Base-by-base conservation (phyloP, 306 rosid species). In the Inga laurina region DNA sequence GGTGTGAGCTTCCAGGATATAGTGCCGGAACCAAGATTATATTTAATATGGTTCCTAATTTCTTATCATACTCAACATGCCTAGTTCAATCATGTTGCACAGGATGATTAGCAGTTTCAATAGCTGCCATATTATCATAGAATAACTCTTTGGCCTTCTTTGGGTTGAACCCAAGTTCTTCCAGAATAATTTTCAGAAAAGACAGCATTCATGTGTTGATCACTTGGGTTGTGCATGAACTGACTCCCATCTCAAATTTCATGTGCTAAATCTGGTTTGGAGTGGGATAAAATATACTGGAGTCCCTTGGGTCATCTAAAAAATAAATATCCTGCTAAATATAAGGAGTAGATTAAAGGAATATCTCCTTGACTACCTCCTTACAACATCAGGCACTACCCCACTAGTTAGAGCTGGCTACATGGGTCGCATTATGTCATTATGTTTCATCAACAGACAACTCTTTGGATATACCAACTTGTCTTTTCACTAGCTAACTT, bases 401-500 rank as follows among this genome's bases (percentile, higher is more conserved):
- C 54, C 54, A 48, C 54, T 48, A 14, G 18, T 4, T 48, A 48
- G 19, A 7, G 54, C 6, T 14, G 15, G 54, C 18, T 48, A 14
- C 6, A 49, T 49, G 19, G 19, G 16, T 14, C 0, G 19, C 19
- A 49, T 49, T 4, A 49, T 5, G 4, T 49, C 19, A 14, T 49
- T 49, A 7, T 15, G 19, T 49, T 49, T 5, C 15, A 49, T 49
- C 56, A 15, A 52, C n/a, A 52, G 3, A 4, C 19, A 49, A 52
- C 59, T 52, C n/a, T 52, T 16, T 52, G n/a, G 59, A 18, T 16
- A 16, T 6, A 52, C 8, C n/a, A 52, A 18, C 59, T 5, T 5
- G n/a, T 52, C 59, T 52, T 52, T 52, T 5, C 59, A 16, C 59
- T 52, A 52, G 19, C 74, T 78, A 67, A 46, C 68, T 72, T 80